Evolutionary conservation across 148 eudicot genomes (phyloP).

Genomic region (Rhododendron griersonianum): DNA sequence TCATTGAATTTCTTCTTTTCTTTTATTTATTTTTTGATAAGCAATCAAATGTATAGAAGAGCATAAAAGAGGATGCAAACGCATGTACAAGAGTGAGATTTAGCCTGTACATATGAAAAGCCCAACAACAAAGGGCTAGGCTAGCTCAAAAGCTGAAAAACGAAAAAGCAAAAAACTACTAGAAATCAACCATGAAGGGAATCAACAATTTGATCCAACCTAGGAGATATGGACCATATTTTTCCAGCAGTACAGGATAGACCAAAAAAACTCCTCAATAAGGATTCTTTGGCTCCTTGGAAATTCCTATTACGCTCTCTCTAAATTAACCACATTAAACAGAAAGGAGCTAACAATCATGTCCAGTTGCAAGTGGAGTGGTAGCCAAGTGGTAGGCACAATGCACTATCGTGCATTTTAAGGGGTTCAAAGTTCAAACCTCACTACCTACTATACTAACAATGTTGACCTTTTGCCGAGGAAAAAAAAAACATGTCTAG

Average conservation of each 20-base stretch:
- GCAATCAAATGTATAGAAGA: neutral
- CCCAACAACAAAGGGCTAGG: neutral
- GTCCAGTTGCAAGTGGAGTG: neutral
- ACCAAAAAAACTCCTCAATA: neutral
- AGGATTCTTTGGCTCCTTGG: neutral
- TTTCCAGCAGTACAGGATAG: neutral
- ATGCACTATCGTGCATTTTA: neutral
- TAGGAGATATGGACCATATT: neutral
- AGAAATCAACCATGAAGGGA: neutral
- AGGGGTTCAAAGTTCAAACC: neutral
- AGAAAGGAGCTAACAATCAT: neutral
- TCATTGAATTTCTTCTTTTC: neutral
- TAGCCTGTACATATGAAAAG: neutral
- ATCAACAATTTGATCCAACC: neutral
- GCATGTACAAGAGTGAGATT: neutral
- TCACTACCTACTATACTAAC: neutral
- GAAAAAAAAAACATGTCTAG: neutral
- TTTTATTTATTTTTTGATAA: neutral
- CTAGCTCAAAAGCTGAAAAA: neutral
- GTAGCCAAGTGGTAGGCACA: neutral
- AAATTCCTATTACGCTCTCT: neutral
- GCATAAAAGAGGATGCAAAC: neutral
- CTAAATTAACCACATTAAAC: neutral
- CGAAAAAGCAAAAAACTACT: neutral
- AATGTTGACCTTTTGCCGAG: neutral